Base-by-base conservation (phyloP, 1,284 basidiomycete genomes). In the Meripilus lineatus region DNA sequence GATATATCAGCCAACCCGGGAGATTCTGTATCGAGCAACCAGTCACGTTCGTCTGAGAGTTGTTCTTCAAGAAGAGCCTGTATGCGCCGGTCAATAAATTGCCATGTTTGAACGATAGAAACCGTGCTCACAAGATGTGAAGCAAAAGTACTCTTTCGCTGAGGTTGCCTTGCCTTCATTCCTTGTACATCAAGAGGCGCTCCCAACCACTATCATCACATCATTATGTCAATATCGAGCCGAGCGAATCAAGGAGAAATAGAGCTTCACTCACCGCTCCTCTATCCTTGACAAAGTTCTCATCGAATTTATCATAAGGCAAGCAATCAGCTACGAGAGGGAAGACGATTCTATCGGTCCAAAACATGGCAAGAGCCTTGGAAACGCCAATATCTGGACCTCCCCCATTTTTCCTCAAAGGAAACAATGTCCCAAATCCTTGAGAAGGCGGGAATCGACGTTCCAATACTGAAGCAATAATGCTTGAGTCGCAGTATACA, bases 31-130 rank as follows among this genome's bases (percentile, higher is more conserved):
- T 79, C 70, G 46, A 79, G 69, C 5, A 79, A 58, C 77, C 77
- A 82, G 54, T 75, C 70, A 3, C 79, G 69, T n/a, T 66, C 74
- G 54, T 79, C 77, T 2, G 58, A 57, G 15, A 81, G 64, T 50
- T 79, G 76, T 48, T 77, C 68, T 50, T 81, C 74, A 5, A 77
- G 35, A 11, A 77, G 54, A 5, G 59, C 52, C 75, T 79, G 22
- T 13, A 11, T 11, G 15, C 24, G 11, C n/a, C 14, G 26, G 18
- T 6, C 26, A 22, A 20, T 5, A 36, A 14, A 32, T 5, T 15
- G 24, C 13, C 30, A 42, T 20, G 20, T 18, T 25, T 4, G 21
- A 11, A 25, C 7, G 14, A 14, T 38, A 15, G 32, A 25, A 4
- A 7, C 30, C n/a, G 15, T 14, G 48, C 65, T 47, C 56, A 72